Evolutionary conservation across 176 grass and related monocot genomes (phyloP), one percentile per base, ranked within the genome.

Genomic region (maize (Zea mays)): DNA sequence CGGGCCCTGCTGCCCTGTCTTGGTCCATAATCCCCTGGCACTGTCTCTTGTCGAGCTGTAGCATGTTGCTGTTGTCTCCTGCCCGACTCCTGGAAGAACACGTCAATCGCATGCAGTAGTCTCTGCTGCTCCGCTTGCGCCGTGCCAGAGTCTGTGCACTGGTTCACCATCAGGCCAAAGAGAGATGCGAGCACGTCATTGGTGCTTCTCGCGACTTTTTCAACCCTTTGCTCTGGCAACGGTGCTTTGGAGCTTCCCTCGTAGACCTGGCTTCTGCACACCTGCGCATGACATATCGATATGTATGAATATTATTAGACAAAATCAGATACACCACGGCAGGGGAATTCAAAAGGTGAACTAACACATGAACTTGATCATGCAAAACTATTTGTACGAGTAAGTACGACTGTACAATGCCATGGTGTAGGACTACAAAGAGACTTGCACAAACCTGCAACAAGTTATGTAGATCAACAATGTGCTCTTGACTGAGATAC

Each of bases 401-500:
- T 54, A 58, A 58, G 55, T 58, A 57, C 6, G 19, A 8, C 33
- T 75, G 21, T 65, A 49, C 34, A 21, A 48, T 67, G 7, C 5
- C 50, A 60, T 65, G 37, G 12, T 66, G 57, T 71, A 63, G 52
- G 36, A 41, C 55, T 58, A 37, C 36, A 10, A 83, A 79, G 59
- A 64, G 15, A 19, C 75, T 37, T 51, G 79, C 42, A 86, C 73
- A 41, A 54, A 98, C 95, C 95, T 94, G 95, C 59, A 98, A 92
- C 82, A 98, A 85, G 52, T 92, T 88, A 83, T 92, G 87, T 48
- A 98, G 62, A 90, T 66, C 60, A 51, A 76, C 54, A 73, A 98
- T 74, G 6, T 94, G 89, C 21, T 90, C 89, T 82, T 98, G 77
- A 75, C 57, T 92, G 38, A 98, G 82, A 89, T 83, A 98, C 70